Evolutionary conservation across 2,329 filamentous ascomycete species (phyloP), one percentile per base, ranked within the genome.

Genomic region (Paramyrothecium roridum): DNA sequence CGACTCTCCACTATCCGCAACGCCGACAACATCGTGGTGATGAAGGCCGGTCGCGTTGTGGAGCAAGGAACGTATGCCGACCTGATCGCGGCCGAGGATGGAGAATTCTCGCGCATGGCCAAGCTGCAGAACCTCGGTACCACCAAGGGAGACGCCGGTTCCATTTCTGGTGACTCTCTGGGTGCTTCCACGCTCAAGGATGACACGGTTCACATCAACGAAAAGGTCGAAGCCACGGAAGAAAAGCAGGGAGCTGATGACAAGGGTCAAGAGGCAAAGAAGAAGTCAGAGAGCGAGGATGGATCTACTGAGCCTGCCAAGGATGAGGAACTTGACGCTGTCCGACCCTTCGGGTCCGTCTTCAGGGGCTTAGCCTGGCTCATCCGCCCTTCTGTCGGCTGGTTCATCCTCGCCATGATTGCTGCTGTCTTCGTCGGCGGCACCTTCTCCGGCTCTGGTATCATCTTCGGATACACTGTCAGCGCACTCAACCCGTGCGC

Each of bases 1-100:
- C 74, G 84, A 2, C 70, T 87, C 2, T 83, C 81, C 0, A 86
- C 84, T 0, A 83, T 86, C 57, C 80, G 79, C 62, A 78, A 84
- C 53, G 86, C 87, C 0, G 84, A 90, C 61, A 81, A 84, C 57
- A 89, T 90, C 56, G 75, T 89, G 20, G 86, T 90, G 19, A 77
- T 89, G 65, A 77, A 82, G 16, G 74, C 80, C 53, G 87, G 87
- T 0, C 68, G 77, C 50, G 78, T 87, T 3, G 73, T 86, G 12
- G 87, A 90, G 66, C 76, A 86, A 63, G 87, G 87, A 0, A 84
- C 78, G 0, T 86, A 90, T 55, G 73, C 82, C 3, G 78, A 85
- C 52, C 75, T 90, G 2, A 74, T 89, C 57, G 67, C 72, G 2
- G 69, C 74, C 12, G 67, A 82, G n/a, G 26, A 30, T 7, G 70